A percentile compares a stretch with the other conserved stretches of the same genome.
These are phyloP conservation scores for Syzygium jambos DNA, from an alignment of 345 rosid genomes.

Conservation along the genomic window DNA sequence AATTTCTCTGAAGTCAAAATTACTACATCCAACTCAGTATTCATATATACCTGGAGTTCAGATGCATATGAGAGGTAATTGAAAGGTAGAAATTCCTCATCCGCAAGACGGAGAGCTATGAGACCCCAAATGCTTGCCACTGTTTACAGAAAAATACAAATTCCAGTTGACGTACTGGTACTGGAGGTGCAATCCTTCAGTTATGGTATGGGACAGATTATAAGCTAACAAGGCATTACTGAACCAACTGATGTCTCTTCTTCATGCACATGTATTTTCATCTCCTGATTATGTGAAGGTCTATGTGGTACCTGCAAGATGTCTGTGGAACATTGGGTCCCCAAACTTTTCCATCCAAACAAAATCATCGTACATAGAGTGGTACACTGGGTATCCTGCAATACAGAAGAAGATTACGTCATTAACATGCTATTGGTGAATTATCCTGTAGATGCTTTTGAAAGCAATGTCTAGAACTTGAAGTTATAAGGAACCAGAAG, in stretches of 20 bases:
- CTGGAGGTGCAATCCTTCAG: background rate
- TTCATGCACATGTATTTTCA: background rate
- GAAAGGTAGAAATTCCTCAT: slow-evolving; percentile 67
- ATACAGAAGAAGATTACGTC: background rate
- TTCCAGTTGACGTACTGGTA: background rate
- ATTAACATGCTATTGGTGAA: background rate
- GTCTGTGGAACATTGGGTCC: slow-evolving; percentile 64
- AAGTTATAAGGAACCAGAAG: background rate
- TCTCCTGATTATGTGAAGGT: background rate
- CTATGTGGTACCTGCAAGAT: slow-evolving; percentile 48
- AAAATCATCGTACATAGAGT: slow-evolving; percentile 81
- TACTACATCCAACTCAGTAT: background rate
- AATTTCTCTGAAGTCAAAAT: background rate
- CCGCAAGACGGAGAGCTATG: slow-evolving; percentile 71
- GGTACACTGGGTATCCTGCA: slow-evolving; percentile 76
- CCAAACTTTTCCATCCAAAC: slow-evolving; percentile 82
- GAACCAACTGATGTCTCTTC: background rate
- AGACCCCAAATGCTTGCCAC: slow-evolving; percentile 73
- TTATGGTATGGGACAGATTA: background rate
- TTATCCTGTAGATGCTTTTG: background rate
- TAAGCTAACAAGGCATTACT: background rate
- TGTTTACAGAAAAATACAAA: background rate
- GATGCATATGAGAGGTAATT: slow-evolving; percentile 53
- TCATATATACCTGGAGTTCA: slow-evolving; percentile 48
- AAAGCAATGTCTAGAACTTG: background rate